Evolutionary conservation across 2,329 filamentous ascomycete species (phyloP), one percentile per base, ranked within the genome.

Genomic region (Hymenotorrendiella dingleyae): DNA sequence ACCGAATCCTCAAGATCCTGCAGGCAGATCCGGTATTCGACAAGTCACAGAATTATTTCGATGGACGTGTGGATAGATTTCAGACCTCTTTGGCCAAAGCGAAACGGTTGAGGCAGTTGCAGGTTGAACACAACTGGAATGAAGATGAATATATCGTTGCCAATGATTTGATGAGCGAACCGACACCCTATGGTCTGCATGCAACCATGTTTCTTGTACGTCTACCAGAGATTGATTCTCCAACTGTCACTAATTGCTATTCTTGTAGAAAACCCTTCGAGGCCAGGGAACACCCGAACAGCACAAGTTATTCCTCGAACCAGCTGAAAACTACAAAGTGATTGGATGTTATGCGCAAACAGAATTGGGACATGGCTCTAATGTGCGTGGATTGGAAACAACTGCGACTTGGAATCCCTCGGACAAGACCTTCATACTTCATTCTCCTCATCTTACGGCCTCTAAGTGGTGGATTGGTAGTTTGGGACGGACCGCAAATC

Each of bases 401-500:
- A 63, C 59, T 19, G 59, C 59, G 4, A 86, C 78, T 0, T 89
- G 83, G 83, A 82, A 86, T 56, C 67, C 76, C 0, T 68, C 80
- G 4, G 81, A 86, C 63, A 83, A 86, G 70, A 86, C 80, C 3
- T 89, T 90, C 56, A 81, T 71, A 11, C 71, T 90, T 26, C 79
- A 89, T 63, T 86, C 82, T 0, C 85, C 85, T 8, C 71, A 78
- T 48, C 69, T 89, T 43, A 89, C 85, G 2, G 76, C 84, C 0
- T 83, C 82, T 24, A 91, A 91, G 60, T 91, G 84, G 84, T 90
- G 86, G 86, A 88, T 88, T 54, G 86, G 86, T 1, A 85, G 83
- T 9, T 71, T 90, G 3, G 86, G 85, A 39, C 74, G 82, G 54
- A 82, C 81, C 3, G 85, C 86, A 33, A 90, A 86, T 60, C 74